Conservation (phyloP, 2,329 filamentous ascomycete genomes). For the Colletotrichum endophyticum region DNA sequence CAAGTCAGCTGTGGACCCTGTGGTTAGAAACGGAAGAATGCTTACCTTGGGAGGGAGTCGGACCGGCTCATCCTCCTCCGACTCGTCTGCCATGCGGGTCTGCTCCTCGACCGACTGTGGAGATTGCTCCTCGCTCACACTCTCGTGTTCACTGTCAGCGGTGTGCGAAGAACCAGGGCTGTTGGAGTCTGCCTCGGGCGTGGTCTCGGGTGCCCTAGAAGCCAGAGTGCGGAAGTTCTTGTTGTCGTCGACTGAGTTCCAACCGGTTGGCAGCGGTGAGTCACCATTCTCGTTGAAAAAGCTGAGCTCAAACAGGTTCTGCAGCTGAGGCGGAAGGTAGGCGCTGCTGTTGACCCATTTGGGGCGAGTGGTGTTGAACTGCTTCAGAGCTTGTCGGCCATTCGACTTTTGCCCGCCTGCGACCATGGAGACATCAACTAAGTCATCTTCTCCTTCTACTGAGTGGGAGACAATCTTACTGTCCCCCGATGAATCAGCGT, state of each 20-base stretch:
- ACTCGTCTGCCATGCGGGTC: conserved; percentile 66
- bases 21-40: background rate
- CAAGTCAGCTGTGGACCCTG: background rate
- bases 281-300: conserved; percentile 61
- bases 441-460: conserved; percentile 85
- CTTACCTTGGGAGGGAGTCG: conserved; percentile 38
- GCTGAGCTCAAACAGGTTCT: conserved; percentile 78
- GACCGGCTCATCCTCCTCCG: conserved; percentile 57
- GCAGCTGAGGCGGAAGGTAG: conserved; percentile 67
- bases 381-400: conserved; percentile 37
- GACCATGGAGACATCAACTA: conserved; percentile 89
- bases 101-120: conserved; percentile 27
- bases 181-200: conserved; percentile 43
- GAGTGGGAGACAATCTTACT: conserved; percentile 78
- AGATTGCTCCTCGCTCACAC: conserved; percentile 54
- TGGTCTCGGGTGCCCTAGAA: conserved; percentile 47
- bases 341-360: conserved; percentile 56
- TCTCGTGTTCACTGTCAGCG: conserved; percentile 56
- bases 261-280: conserved; percentile 72
- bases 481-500: conserved; percentile 71
- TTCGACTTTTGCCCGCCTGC: conserved; percentile 51
- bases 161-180: conserved; percentile 53
- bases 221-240: conserved; percentile 60
- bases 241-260: conserved; percentile 64
- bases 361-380: conserved; percentile 55